Conservation (phyloP, 192 early-diverging fungal genomes). For the Backusella tuberculispora region DNA sequence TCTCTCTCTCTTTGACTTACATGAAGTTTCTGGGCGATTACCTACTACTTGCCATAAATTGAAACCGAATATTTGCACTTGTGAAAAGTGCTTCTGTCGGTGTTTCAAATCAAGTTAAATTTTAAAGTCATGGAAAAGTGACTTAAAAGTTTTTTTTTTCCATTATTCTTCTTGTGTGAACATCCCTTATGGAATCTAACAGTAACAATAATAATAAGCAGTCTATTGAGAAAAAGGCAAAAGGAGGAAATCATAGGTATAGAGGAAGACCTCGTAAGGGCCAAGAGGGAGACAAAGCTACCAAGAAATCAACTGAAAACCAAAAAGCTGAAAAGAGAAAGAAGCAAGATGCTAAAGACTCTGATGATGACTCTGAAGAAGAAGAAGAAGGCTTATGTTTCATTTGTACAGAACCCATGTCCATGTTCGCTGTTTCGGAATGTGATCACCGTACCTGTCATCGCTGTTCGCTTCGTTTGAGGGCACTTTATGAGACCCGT, state of each 20-base stretch:
- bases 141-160: background rate
- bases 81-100: too few species aligned
- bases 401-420: constrained; percentile 88
- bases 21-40: too few species aligned
- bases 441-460: constrained; percentile 95
- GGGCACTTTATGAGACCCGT: constrained; percentile 85
- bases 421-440: constrained; percentile 79
- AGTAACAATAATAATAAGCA: background rate
- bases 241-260: background rate
- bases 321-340: background rate
- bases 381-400: constrained; percentile 66
- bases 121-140: too few species aligned
- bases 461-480: constrained; percentile 84
- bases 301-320: background rate
- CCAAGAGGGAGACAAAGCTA: background rate
- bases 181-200: background rate
- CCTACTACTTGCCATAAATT: too few species aligned
- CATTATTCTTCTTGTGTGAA: background rate
- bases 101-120: too few species aligned
- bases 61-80: too few species aligned
- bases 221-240: background rate
- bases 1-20: too few species aligned
- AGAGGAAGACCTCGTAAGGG: background rate
- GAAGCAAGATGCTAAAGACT: background rate
- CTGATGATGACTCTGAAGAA: constrained; percentile 30